These are phyloP conservation scores for Ceraceosorus guamensis DNA, from an alignment of 1,284 basidiomycete genomes.

Conservation along the genomic window DNA sequence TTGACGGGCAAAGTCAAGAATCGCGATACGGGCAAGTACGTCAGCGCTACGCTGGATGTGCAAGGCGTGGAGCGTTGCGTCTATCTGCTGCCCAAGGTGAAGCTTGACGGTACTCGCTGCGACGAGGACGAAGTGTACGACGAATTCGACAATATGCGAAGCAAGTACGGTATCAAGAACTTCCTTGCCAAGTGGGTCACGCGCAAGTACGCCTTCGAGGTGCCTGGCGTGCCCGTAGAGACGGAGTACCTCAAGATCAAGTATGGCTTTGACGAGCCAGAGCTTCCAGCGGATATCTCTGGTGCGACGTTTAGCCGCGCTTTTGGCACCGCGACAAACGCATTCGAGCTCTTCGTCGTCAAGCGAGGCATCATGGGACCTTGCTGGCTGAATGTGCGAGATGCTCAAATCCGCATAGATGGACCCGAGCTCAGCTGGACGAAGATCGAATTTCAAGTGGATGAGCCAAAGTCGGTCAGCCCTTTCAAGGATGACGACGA, in stretches of 20 bases:
- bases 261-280: slow-evolving; percentile 47
- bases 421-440: slow-evolving; percentile 48
- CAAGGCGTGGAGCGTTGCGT: slow-evolving; percentile 82
- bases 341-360: slow-evolving; percentile 89
- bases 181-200: slow-evolving; percentile 66
- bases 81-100: slow-evolving; percentile 69
- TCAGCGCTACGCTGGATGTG: slow-evolving; percentile 82
- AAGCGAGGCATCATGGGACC: slow-evolving; percentile 98
- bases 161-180: slow-evolving; percentile 66
- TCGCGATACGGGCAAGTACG: slow-evolving; percentile 55
- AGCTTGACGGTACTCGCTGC: slow-evolving; percentile 45
- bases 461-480: slow-evolving; percentile 78
- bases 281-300: slow-evolving; percentile 59
- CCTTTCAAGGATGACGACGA: slow-evolving; percentile 65
- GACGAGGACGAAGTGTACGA: slow-evolving; percentile 63
- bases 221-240: slow-evolving; percentile 73
- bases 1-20: slow-evolving; percentile 47
- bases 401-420: slow-evolving; percentile 49
- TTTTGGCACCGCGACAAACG: slow-evolving; percentile 84
- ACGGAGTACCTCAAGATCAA: slow-evolving; percentile 73
- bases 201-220: slow-evolving; percentile 88
- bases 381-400: slow-evolving; percentile 82
- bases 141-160: slow-evolving; percentile 75
- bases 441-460: slow-evolving; percentile 79
- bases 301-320: slow-evolving; percentile 79